These are phyloP conservation scores for Phylloporus arenicola DNA, from an alignment of 768 basidiomycete species.

Conservation along the genomic window DNA sequence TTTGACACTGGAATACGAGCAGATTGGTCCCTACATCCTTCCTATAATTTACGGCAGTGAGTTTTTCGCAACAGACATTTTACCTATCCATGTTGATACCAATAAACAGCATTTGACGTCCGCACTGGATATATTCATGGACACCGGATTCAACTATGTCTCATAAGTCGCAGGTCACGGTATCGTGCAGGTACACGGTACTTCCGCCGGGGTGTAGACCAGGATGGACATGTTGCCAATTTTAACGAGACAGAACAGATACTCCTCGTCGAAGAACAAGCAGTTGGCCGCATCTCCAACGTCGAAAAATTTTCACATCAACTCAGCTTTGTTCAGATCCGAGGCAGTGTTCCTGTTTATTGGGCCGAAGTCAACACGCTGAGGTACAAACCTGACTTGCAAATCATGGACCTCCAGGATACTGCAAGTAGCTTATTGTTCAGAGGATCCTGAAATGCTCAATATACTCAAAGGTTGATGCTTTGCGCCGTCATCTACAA, in stretches of 20 bases:
- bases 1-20: conserved; percentile 11
- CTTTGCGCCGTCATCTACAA: conserved; percentile 66
- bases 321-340: conserved; percentile 87
- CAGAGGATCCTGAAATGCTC: conserved; percentile 1
- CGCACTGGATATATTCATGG: conserved; percentile 71
- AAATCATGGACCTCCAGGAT: conserved; percentile 88
- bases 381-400: conserved; percentile 93
- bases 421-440: conserved; percentile 51
- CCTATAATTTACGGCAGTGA: conserved; percentile 93
- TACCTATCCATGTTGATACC: not conserved
- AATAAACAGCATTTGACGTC: conserved; percentile 72
- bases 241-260: conserved; percentile 99
- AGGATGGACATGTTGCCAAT: conserved; percentile 87
- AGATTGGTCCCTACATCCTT: conserved; percentile 87
- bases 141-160: conserved; percentile 71
- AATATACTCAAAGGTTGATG: conserved; percentile 48
- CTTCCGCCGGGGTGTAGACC: conserved; percentile 90
- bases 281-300: conserved; percentile 35
- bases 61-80: conserved; percentile 31
- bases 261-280: conserved; percentile 64
- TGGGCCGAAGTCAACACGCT: conserved; percentile 97
- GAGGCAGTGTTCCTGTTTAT: conserved; percentile 90
- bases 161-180: conserved; percentile 91
- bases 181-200: conserved; percentile 95
- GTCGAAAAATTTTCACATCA: conserved; percentile 50